Base-by-base conservation (phyloP, 2,329 filamentous ascomycete genomes). In the Pleoardoris graminearum region DNA sequence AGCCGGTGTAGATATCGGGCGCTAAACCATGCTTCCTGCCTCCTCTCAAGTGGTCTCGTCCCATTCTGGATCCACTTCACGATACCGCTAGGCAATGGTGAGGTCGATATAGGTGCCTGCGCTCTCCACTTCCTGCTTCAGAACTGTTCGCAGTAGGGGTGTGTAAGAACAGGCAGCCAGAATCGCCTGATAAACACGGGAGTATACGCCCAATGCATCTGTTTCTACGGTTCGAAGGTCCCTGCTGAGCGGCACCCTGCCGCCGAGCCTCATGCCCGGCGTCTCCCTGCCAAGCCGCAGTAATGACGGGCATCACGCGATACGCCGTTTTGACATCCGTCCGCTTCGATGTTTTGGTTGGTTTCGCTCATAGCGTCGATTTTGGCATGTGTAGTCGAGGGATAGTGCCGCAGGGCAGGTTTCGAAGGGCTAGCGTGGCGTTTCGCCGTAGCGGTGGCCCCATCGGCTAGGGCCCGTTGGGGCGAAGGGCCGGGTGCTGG, bases 361-460 rank as follows among this genome's bases (percentile, higher is more conserved):
- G 14, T 22, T 21, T 23, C 27, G 42, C 33, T 7, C 36, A 38
- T 25, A 41, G 30, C 12, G 27, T 27, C 32, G 22, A 36, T 39
- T 35, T 48, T 36, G 48, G 39, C 42, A 38, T 37, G n/a, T 23
- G 23, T 48, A 12, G 48, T 55, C 48, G 23, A n/a, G n/a, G n/a
- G n/a, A n/a, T n/a, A n/a, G n/a, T 27, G 25, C 25, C 14, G 48
- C 49, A 42, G 21, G 21, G 12, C 23, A 6, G 39, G 52, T 54
- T 54, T 54, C 52, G 48, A 48, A 47, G 29, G 14, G 22, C 22
- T 21, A 33, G 38, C 23, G 38, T 49, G 23, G 38, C 50, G 53
- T 55, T 55, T 55, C 49, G 48, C n/a, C 30, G 48, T 51, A 42
- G 49, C 48, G 38, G 21, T 35, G 29, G 22, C 16, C 17, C 36